phyloP scores from a whole-genome alignment of 805 yeast species.

The Starmerella apicola region DNA sequence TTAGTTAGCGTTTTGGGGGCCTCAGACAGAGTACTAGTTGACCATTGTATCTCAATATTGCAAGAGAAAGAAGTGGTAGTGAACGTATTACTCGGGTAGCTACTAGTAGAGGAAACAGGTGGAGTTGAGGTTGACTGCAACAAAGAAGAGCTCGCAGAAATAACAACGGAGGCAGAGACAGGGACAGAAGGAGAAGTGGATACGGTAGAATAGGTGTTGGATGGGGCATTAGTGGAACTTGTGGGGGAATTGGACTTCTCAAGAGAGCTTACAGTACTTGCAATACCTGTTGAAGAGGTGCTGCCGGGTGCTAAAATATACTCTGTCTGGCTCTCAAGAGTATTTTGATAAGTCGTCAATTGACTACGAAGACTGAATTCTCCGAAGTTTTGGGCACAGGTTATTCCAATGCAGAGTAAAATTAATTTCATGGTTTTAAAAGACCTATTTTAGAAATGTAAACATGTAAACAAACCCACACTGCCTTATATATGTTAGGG shows the following conservation, averaged over 20 bases:
- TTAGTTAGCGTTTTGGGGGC: no score
- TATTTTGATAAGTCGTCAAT: constrained; percentile 13
- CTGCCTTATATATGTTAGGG: no score
- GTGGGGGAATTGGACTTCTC: not conserved
- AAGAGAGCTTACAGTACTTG: not conserved
- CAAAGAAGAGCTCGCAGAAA: not conserved
- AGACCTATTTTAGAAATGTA: no score
- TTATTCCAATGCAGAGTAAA: not conserved
- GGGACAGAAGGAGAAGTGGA: not conserved
- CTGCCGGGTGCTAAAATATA: constrained; percentile 1
- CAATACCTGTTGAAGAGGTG: not conserved
- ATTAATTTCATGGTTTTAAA: not conserved
- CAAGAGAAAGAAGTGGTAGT: no score
- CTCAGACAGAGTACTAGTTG: no score
- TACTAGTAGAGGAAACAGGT: not conserved
- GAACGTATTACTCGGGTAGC: no score
- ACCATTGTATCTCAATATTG: no score
- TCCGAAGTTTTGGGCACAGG: constrained; percentile 10
- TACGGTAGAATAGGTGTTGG: not conserved
- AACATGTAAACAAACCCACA: no score
- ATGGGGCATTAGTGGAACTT: not conserved
- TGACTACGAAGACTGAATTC: constrained; percentile 3
- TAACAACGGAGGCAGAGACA: not conserved
- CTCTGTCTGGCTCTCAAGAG: constrained; percentile 9
- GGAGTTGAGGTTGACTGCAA: not conserved